Evolutionary conservation across 2,329 filamentous ascomycete species (phyloP), one percentile per base, ranked within the genome.

Genomic region (Aspergillus bombycis): DNA sequence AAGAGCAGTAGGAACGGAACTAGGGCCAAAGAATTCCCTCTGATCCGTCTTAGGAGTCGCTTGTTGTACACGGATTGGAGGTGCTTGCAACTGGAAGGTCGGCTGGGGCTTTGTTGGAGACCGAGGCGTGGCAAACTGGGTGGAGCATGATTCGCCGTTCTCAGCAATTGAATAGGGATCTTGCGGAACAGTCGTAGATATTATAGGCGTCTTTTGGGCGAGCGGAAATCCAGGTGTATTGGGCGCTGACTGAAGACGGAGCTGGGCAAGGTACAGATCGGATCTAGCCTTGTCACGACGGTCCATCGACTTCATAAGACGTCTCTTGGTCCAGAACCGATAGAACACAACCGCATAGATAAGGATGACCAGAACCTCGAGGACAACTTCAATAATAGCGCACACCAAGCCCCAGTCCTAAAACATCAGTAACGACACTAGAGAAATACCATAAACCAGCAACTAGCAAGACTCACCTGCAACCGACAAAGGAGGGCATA

Each of bases 311-410:
- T 97, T 98, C 80, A 91, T 89, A 67, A 99, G 91, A 77, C 91
- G 91, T 78, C 93, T 91, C 86, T 98, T 99, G 70, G 91, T 93
- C 88, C 94, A 97, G 86, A 96, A 96, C 72, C 95, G 91, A 85
- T 96, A 98, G 84, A 98, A 97, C 77, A 97, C 89, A 75, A 97
- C 86, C 74, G 88, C 93, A 85, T 99, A 99, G 74, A 99, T 92
- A 60, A 89, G 84, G 77, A 99, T 96, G 75, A 91, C 93, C 75
- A 98, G 90, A 69, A 92, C 87, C 76, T 98, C 95, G 72, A 99
- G 86, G 65, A 97, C 91, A 70, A 99, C 86, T 80, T 99, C 95
- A 77, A 99, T 98, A 76, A 99, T 91, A 81, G 94, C 94, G 86
- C 95, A 99, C 77, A 99, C 91, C 67, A 99, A 85, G 46, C 91